Conservation (phyloP, 192 early-diverging fungal species). For the Gaertneriomyces semiglobifer region DNA sequence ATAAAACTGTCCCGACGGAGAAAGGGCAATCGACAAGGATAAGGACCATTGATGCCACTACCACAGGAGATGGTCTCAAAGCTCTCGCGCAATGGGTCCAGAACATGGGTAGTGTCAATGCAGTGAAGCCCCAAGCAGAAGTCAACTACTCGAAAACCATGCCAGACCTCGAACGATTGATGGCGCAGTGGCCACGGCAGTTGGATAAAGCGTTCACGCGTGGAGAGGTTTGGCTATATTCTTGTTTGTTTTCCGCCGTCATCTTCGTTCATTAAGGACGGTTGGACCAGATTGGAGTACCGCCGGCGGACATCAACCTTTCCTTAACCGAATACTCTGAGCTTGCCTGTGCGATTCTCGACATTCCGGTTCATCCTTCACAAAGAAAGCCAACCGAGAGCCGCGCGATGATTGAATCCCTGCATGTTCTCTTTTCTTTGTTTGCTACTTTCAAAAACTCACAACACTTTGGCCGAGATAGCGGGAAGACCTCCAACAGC, state of each 20-base stretch:
- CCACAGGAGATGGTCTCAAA: conserved; percentile 22
- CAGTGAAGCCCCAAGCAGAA: conserved; percentile 31
- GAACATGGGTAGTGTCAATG: conserved; percentile 46
- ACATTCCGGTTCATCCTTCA: conserved; percentile 48
- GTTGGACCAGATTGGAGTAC: conserved; percentile 35
- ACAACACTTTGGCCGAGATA: conserved; percentile 47
- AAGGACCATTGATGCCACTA: conserved; percentile 32
- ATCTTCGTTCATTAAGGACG: too few species aligned
- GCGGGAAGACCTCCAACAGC: background rate
- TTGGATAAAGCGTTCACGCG: conserved; percentile 43
- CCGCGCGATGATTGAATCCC: conserved; percentile 36
- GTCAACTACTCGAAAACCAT: conserved; percentile 40
- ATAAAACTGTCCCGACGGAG: conserved; percentile 33
- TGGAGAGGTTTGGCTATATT: conserved; percentile 17
- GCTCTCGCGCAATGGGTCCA: conserved; percentile 48
- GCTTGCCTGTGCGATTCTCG: conserved; percentile 45
- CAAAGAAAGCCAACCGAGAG: conserved; percentile 26
- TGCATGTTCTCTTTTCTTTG: conserved; percentile 51
- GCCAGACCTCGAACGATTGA: conserved; percentile 57
- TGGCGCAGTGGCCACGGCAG: conserved; percentile 54
- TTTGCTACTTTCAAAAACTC: conserved; percentile 60
- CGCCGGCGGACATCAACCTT: conserved; percentile 49
- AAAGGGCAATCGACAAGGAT: conserved; percentile 34
- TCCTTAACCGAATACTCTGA: conserved; percentile 39
- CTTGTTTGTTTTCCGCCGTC: too few species aligned